These are phyloP conservation scores for Isabelozyma heimii DNA, from an alignment of 805 yeast species.

Conservation along the genomic window DNA sequence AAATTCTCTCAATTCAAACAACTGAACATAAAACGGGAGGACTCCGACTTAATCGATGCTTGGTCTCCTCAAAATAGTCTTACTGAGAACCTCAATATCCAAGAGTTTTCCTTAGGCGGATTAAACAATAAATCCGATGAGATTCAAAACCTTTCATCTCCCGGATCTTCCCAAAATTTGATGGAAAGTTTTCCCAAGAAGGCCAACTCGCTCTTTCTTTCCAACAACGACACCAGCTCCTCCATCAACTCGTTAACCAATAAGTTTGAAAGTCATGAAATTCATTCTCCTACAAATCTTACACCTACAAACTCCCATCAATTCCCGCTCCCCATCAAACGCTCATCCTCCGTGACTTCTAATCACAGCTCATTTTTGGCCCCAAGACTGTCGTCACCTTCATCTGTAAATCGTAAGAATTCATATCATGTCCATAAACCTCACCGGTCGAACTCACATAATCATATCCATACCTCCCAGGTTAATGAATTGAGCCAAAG, in stretches of 20 bases:
- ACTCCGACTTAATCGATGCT: neutral
- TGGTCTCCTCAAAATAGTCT: conserved; percentile 4
- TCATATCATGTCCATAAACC: conserved; percentile 20
- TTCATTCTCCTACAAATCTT: conserved; percentile 16
- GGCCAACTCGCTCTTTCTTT: neutral
- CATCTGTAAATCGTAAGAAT: conserved; percentile 13
- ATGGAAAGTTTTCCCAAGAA: conserved; percentile 2
- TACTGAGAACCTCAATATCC: conserved; percentile 9
- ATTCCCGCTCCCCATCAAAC: neutral
- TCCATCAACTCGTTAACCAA: conserved; percentile 24
- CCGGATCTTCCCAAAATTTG: conserved; percentile 5
- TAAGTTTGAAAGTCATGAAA: conserved; percentile 24
- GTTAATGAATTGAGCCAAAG: neutral
- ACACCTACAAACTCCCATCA: conserved; percentile 4
- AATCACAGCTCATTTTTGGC: conserved; percentile 7
- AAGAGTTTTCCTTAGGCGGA: conserved; percentile 13
- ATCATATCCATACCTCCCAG: neutral
- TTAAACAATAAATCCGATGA: conserved; percentile 1
- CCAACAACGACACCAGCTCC: conserved; percentile 4
- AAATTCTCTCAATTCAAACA: conserved; percentile 33
- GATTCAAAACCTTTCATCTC: neutral
- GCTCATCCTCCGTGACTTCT: neutral
- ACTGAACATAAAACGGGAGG: conserved; percentile 1
- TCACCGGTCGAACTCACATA: neutral
- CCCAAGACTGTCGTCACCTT: conserved; percentile 6